A percentile compares a stretch with the other conserved stretches of the same genome.
Evolutionary conservation across 2,329 filamentous ascomycete species (phyloP).

Genomic region (Sclerotiophoma versabilis): DNA sequence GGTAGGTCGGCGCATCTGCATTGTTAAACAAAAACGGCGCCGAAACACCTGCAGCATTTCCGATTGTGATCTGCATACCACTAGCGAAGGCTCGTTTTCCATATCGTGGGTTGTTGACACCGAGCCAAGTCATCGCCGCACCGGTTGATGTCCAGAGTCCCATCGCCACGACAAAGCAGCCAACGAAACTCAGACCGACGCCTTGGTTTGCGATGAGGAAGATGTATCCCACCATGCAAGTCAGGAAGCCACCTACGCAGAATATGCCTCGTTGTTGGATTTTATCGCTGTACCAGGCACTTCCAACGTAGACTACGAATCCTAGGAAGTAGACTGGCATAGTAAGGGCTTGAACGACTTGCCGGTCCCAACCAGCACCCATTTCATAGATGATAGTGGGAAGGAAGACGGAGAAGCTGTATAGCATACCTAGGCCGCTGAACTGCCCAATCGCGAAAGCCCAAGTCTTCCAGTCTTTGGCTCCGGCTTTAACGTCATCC

Average conservation of each 20-base stretch:
- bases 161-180: conserved; percentile 40
- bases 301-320: conserved; percentile 30
- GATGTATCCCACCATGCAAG: conserved; percentile 59
- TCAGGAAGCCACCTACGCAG: conserved; percentile 29
- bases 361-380: conserved; percentile 31
- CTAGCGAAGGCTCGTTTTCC: conserved; percentile 41
- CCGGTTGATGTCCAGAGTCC: conserved; percentile 37
- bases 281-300: conserved; percentile 36
- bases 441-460: conserved; percentile 56
- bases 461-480: conserved; percentile 46
- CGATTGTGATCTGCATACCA: conserved; percentile 46
- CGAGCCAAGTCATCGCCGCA: conserved; percentile 37
- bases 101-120: conserved; percentile 40
- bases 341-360: conserved; percentile 39
- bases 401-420: conserved; percentile 37
- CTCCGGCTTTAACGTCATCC: conserved; percentile 58
- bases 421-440: conserved; percentile 32
- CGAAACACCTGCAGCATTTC: conserved; percentile 45
- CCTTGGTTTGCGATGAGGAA: conserved; percentile 43
- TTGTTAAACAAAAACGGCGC: conserved; percentile 35
- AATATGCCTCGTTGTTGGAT: conserved; percentile 38
- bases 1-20: conserved; percentile 22
- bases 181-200: conserved; percentile 30
- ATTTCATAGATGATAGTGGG: conserved; percentile 42
- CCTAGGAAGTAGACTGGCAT: conserved; percentile 43